Evolutionary conservation across 2,329 filamentous ascomycete species (phyloP), one percentile per base, ranked within the genome.

Genomic region (Acrocalymma vagum): DNA sequence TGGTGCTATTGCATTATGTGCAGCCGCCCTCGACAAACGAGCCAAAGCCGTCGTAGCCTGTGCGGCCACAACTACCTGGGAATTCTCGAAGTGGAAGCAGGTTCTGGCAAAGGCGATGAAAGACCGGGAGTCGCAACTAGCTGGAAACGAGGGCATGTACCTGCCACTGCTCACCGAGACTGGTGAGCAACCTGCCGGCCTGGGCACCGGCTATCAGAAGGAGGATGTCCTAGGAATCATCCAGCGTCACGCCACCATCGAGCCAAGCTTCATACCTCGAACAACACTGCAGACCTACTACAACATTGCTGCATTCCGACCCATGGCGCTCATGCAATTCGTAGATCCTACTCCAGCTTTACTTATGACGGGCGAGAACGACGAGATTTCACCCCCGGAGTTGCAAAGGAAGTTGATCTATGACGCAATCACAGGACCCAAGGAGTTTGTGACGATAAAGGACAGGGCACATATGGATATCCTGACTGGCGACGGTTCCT

Each of bases 21-120:
- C 64, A 1, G 65, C 66, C 6, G 53, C 64, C 1, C 32, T 70
- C 8, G 70, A 72, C 43, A 46, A 45, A 22, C 61, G 70, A n/a
- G 55, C 51, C 10, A 50, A 45, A 24, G 38, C 38, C 30, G 45
- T 61, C 6, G 51, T 73, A 24, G 50, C 56, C 9, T 43, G 60
- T 17, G 59, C 55, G 18, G 61, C 63, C 1, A 22, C 54, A 13
- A 36, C 32, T 6, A 13, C 14, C 8, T 38, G 21, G 16, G 34
- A 44, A 10, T 21, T 39, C 15, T 8, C 5, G 3, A 39, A 44
- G 22, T 28, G 27, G 10, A 24, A 21, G 13, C 27, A 45, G n/a
- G 42, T 45, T 6, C 29, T 45, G 14, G 20, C 17, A 6, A 45
- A 42, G 31, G 11, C 17, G 5, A 28, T 28, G 15, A 42, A 45